phyloP scores from a whole-genome alignment of 371 early-diverging fungal genomes.

The Rhizopus sp. region DNA sequence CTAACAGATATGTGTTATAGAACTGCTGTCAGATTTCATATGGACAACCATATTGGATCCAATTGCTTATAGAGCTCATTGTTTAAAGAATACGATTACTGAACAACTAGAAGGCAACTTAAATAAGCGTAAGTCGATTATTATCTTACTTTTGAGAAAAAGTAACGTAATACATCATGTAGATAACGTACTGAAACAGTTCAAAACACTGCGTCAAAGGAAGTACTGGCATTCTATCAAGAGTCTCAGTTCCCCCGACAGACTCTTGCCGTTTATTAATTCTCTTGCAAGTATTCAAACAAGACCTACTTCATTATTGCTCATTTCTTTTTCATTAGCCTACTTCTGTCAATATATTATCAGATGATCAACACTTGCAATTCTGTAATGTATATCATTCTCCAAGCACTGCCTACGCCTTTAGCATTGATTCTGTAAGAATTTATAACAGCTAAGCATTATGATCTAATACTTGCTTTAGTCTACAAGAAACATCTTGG shows the following conservation, averaged over 20 bases:
- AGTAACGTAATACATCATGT: neutral
- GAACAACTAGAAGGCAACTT: conserved; percentile 28
- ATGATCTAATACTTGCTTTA: neutral
- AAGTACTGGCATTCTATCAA: conserved; percentile 61
- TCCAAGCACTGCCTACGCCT: conserved; percentile 41
- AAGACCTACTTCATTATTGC: neutral
- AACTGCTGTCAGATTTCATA: conserved; percentile 36
- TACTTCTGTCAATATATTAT: conserved; percentile 29
- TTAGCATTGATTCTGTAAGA: conserved; percentile 40
- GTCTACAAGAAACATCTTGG: conserved; percentile 39
- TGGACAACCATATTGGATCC: conserved; percentile 51
- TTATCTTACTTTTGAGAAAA: neutral
- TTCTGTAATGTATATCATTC: conserved; percentile 36
- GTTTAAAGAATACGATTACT: conserved; percentile 21
- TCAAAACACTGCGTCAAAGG: conserved; percentile 48
- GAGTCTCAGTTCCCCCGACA: conserved; percentile 45
- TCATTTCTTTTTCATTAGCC: conserved; percentile 15
- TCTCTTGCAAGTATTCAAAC: conserved; percentile 30
- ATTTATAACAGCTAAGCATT: neutral
- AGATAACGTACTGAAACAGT: conserved; percentile 41
- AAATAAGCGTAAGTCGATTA: conserved; percentile 27
- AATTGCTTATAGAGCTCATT: conserved; percentile 37
- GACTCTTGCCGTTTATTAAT: conserved; percentile 50
- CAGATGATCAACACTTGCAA: conserved; percentile 27
- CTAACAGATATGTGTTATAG: conserved; percentile 11